phyloP scores from a whole-genome alignment of 2,329 filamentous ascomycete genomes.

The Colletotrichum lupini region DNA sequence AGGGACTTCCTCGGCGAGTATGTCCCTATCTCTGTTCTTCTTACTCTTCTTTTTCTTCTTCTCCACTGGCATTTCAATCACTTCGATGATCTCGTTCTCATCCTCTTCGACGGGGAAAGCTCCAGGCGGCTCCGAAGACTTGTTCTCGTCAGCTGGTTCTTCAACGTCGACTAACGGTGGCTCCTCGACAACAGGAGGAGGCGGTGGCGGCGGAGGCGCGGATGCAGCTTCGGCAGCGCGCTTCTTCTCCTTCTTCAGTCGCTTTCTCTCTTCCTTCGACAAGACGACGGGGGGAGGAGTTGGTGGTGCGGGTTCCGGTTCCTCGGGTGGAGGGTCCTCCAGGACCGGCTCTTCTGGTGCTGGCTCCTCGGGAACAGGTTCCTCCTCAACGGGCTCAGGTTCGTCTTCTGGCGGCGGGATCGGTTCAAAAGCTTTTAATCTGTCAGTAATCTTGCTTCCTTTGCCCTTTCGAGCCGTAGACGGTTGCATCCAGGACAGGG shows the following conservation, averaged over 20 bases:
- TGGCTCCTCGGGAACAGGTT: conserved; percentile 26
- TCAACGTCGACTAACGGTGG: conserved; percentile 35
- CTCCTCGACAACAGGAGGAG: conserved; percentile 36
- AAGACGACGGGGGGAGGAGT: conserved; percentile 43
- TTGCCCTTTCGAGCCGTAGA: conserved; percentile 57
- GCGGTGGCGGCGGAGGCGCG: conserved; percentile 34
- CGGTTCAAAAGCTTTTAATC: conserved; percentile 66
- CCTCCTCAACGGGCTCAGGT: conserved; percentile 33
- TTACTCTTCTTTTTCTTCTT: conserved; percentile 58
- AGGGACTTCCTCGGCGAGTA: conserved; percentile 46
- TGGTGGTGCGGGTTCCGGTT: conserved; percentile 52
- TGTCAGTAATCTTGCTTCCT: conserved; percentile 65
- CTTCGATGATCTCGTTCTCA: conserved; percentile 61
- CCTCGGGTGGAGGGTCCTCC: conserved; percentile 48
- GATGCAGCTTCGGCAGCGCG: conserved; percentile 44
- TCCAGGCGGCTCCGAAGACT: conserved; percentile 61
- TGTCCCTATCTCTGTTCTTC: conserved; percentile 50
- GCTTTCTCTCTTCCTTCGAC: conserved; percentile 52
- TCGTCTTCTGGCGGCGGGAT: conserved; percentile 46
- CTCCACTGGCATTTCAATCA: conserved; percentile 60
- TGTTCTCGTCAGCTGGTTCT: conserved; percentile 41
- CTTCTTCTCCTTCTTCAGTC: conserved; percentile 53
- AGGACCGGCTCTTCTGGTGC: conserved; percentile 24
- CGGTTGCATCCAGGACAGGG: conserved; percentile 52
- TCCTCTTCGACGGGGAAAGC: conserved; percentile 67